phyloP scores from a whole-genome alignment of 169 alveolate species.

The Cryptosporidium xiaoi region DNA sequence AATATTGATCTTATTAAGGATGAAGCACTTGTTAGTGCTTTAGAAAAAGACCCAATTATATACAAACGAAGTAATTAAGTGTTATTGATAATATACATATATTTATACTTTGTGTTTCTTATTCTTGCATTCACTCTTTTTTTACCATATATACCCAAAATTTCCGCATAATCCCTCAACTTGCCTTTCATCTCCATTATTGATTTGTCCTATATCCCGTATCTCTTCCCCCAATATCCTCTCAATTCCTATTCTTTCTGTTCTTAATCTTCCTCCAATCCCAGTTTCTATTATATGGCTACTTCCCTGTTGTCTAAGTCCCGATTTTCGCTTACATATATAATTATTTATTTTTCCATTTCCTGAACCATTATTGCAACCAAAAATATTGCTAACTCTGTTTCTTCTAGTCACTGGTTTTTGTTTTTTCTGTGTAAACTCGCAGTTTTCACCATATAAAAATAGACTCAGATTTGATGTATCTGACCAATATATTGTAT shows the following conservation, averaged over 20 bases:
- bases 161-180: no score
- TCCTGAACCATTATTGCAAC: not conserved
- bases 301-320: not conserved
- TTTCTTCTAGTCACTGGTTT: not conserved
- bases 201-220: not conserved
- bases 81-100: no score
- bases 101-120: not conserved
- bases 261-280: not conserved
- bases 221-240: not conserved
- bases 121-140: not conserved
- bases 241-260: not conserved
- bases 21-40: constrained; percentile 45
- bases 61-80: no score
- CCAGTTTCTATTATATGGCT: no score
- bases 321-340: not conserved
- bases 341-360: not conserved
- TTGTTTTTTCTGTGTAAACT: constrained; percentile 3
- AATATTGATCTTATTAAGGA: not conserved
- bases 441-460: constrained; percentile 44
- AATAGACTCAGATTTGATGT: constrained; percentile 36
- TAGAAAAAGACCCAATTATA: not conserved
- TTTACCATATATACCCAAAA: no score
- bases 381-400: not conserved
- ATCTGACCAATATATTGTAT: constrained; percentile 64
- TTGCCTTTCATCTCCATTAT: no score